These are phyloP conservation scores for Bacterosira constricta DNA, from an alignment of 108 stramenopile genomes.

Conservation along the genomic window DNA sequence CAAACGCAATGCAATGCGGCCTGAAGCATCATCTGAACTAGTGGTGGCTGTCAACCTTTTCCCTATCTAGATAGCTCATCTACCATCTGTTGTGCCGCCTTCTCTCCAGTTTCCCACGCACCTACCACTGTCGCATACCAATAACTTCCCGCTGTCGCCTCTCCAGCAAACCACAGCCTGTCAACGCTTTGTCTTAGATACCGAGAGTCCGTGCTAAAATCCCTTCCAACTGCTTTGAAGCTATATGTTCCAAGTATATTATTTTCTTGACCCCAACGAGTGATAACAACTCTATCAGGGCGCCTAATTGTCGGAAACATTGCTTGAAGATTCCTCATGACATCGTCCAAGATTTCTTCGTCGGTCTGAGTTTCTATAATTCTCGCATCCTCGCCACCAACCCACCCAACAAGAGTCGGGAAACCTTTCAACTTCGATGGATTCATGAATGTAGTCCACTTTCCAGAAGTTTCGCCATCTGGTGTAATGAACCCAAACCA, in stretches of 20 bases:
- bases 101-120: slow-evolving; percentile 30
- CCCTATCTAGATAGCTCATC: too few relatives aligned
- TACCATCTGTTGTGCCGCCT: slow-evolving; percentile 12
- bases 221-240: slow-evolving; percentile 18
- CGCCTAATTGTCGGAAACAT: slow-evolving; percentile 42
- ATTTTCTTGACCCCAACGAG: slow-evolving; percentile 47
- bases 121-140: slow-evolving; percentile 37
- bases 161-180: slow-evolving; percentile 45
- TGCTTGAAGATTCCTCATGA: slow-evolving; percentile 30
- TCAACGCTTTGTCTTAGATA: not conserved
- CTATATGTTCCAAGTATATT: slow-evolving; percentile 40
- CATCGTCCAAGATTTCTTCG: slow-evolving; percentile 35
- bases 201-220: slow-evolving; percentile 1
- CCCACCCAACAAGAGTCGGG: slow-evolving; percentile 19
- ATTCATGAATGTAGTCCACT: slow-evolving; percentile 46
- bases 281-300: slow-evolving; percentile 41
- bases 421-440: slow-evolving; percentile 13
- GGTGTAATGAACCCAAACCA: slow-evolving; percentile 32
- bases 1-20: too few relatives aligned
- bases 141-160: slow-evolving; percentile 25
- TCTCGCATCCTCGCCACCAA: slow-evolving; percentile 34
- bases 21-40: too few relatives aligned
- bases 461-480: slow-evolving; percentile 16
- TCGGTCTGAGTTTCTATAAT: slow-evolving; percentile 30
- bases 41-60: too few relatives aligned